phyloP scores from a whole-genome alignment of 2,329 filamentous ascomycete species.

The Paraphoma chrysanthemicola region DNA sequence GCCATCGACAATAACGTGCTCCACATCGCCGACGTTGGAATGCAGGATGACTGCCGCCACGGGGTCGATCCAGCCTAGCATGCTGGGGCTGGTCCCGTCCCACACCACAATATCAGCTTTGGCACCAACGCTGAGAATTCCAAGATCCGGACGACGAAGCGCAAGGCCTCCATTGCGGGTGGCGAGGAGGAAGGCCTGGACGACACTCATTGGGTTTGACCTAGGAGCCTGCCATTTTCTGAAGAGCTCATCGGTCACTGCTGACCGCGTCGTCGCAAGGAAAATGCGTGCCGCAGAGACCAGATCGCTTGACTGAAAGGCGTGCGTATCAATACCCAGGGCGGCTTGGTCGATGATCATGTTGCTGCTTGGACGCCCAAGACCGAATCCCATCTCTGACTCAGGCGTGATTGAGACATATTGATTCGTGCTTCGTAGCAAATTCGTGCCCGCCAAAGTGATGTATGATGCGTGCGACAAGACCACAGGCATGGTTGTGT shows the following conservation, averaged over 20 bases:
- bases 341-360: constrained; percentile 59
- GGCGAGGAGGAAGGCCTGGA: constrained; percentile 63
- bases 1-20: constrained; percentile 60
- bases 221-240: constrained; percentile 52
- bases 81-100: constrained; percentile 56
- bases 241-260: constrained; percentile 50
- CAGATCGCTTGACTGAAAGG: constrained; percentile 58
- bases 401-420: constrained; percentile 66
- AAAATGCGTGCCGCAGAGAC: constrained; percentile 60
- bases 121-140: constrained; percentile 57
- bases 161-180: constrained; percentile 62
- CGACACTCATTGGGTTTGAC: constrained; percentile 60
- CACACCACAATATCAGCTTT: constrained; percentile 64
- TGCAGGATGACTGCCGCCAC: constrained; percentile 65
- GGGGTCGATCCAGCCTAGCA: constrained; percentile 64
- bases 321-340: constrained; percentile 63
- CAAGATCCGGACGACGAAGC: constrained; percentile 59
- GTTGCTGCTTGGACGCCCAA: constrained; percentile 55
- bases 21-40: constrained; percentile 60
- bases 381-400: constrained; percentile 66
- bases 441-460: constrained; percentile 46
- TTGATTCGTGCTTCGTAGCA: constrained; percentile 59
- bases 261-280: constrained; percentile 57
- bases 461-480: constrained; percentile 61
- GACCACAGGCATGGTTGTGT: constrained; percentile 57